Conservation (phyloP, 441 rosid species). For the Theobroma grandiflorum region DNA sequence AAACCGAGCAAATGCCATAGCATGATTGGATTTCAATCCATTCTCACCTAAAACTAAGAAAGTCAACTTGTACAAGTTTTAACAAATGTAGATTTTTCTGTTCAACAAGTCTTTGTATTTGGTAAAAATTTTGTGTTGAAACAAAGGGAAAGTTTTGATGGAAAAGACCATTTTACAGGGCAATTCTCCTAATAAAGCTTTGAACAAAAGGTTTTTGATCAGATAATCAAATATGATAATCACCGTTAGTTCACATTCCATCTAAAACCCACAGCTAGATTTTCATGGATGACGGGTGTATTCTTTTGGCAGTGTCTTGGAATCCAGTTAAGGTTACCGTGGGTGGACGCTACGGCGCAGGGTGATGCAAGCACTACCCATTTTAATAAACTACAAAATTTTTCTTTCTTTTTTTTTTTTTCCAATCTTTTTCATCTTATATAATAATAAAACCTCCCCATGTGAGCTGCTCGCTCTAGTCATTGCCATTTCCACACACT, state of each 20-base stretch:
- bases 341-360: not conserved
- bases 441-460: not conserved
- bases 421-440: not conserved
- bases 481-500: slow-evolving; percentile 9
- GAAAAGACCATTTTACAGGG: not conserved
- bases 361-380: not conserved
- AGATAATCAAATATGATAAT: not conserved
- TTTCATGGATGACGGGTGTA: slow-evolving; percentile 25
- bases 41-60: not conserved
- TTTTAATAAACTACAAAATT: no score
- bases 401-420: not conserved
- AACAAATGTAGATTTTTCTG: not conserved
- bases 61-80: not conserved
- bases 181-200: not conserved
- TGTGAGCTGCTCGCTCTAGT: slow-evolving; percentile 8
- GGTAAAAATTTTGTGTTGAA: not conserved
- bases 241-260: not conserved
- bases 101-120: not conserved
- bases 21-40: not conserved
- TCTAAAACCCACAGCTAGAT: slow-evolving; percentile 12
- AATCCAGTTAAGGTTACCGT: not conserved
- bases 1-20: not conserved
- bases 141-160: not conserved
- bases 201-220: not conserved
- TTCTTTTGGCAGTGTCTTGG: not conserved